Conservation (phyloP, 768 basidiomycete species). For the Lentinus tigrinus region DNA sequence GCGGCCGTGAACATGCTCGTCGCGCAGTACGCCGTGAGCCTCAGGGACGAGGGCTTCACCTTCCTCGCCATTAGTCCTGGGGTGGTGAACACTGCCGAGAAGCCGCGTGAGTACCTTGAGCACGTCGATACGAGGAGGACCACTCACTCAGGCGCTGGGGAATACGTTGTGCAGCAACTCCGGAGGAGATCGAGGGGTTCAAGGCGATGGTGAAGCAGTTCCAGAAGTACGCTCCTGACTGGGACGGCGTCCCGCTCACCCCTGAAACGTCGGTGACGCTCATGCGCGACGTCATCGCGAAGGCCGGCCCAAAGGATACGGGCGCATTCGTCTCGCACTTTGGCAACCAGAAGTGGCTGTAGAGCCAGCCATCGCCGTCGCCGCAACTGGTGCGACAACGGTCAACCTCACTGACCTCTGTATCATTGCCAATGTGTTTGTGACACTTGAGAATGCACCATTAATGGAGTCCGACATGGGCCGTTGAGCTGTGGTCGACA, state of each 20-base stretch:
- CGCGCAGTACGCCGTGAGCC: constrained; percentile 34
- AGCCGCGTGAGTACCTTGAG: constrained; percentile 9
- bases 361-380: too few species aligned
- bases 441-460: too few species aligned
- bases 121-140: too few species aligned
- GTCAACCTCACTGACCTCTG: too few species aligned
- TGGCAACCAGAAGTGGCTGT: constrained; percentile 26
- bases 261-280: constrained; percentile 15
- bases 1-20: constrained; percentile 36
- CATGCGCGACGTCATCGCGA: constrained; percentile 8
- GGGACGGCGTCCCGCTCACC: constrained; percentile 7
- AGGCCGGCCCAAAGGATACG: constrained; percentile 10
- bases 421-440: too few species aligned
- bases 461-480: too few species aligned
- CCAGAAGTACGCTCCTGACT: constrained; percentile 16
- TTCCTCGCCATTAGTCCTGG: constrained; percentile 40
- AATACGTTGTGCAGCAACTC: constrained; percentile 11
- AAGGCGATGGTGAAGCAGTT: constrained; percentile 30
- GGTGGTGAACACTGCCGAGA: constrained; percentile 32
- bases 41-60: constrained; percentile 30
- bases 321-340: constrained; percentile 27
- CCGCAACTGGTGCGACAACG: too few species aligned
- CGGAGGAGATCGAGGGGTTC: constrained; percentile 19
- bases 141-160: too few species aligned
- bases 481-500: background rate